Base-by-base conservation (phyloP, 2,329 filamentous ascomycete species). In the Fusarium heterosporum region DNA sequence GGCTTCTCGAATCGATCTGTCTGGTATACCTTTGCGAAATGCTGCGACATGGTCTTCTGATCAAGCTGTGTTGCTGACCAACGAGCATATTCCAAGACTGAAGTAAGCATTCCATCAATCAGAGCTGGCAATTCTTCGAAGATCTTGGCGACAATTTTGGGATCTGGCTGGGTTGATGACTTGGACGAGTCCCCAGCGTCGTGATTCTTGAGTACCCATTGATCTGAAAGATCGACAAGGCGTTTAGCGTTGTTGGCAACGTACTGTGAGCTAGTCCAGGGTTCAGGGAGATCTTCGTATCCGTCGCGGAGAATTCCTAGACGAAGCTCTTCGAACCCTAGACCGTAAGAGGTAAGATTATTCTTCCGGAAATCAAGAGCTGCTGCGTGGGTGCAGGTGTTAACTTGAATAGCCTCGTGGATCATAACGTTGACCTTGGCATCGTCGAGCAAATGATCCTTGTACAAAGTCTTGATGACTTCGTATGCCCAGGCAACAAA, bases 401-500 rank as follows among this genome's bases (percentile, higher is more conserved):
- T 86, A 54, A 88, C 76, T 48, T 85, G 83, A 28, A 85, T 81
- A 9, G 93, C 93, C 78, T 98, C 92, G 64, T 85, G 83, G 36
- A 89, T 82, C 65, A 88, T 79, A 7, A 84, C 79, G 11, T 86
- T 85, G 32, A 88, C 78, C 56, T 82, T 82, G 9, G 78, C 75
- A 41, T 86, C 82, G 68, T 90, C 84, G 43, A 87, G 82, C 4
- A 85, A 74, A 32, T 84, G 83, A 49, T 89, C 88, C 55, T 87
- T 87, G 72, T 90, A 90, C 58, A 90, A 82, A 55, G 90, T 87
- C 75, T 92, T 92, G 76, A 95, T 89, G 14, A 89, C 88, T 75
- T 91, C 89, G 71, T 88, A 91, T 10, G 91, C 89, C 90, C 92
- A 96, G 1, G 91, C 90, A 46, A 96, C 84, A 41, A 96, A 88